Evolutionary conservation across 225 moss, liverwort and hornwort species (phyloP).

Genomic region (Polytrichum formosum): DNA sequence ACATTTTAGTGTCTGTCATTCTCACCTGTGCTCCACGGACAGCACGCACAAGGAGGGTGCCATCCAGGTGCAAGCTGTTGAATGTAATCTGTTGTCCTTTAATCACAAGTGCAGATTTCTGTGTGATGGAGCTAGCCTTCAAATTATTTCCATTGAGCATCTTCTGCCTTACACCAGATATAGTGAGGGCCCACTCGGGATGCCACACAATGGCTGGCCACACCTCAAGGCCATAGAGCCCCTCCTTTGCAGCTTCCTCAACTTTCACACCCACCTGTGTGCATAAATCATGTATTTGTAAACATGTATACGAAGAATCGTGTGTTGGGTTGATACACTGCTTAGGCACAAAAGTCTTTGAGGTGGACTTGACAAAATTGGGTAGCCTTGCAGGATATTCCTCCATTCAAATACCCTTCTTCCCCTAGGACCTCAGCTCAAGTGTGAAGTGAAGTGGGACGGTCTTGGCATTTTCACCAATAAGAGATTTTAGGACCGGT

Average conservation of each 20-base stretch:
- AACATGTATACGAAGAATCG: not conserved
- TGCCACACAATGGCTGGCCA: conserved; percentile 74
- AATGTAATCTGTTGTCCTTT: conserved; percentile 49
- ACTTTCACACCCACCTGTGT: conserved; percentile 51
- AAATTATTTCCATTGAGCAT: conserved; percentile 21
- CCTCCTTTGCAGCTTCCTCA: conserved; percentile 33
- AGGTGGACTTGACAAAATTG: no score
- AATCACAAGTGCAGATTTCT: conserved; percentile 52
- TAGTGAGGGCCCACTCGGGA: conserved; percentile 67
- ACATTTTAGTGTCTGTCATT: not conserved
- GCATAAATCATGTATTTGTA: not conserved
- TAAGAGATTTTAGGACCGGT: no score
- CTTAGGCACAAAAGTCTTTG: no score
- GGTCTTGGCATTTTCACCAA: no score
- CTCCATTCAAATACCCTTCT: no score
- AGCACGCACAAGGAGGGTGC: conserved; percentile 51
- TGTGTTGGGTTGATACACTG: no score
- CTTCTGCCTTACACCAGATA: conserved; percentile 48
- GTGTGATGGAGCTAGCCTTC: conserved; percentile 33
- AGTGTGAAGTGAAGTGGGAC: no score
- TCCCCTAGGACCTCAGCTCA: no score
- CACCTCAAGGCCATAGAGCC: conserved; percentile 50
- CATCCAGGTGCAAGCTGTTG: conserved; percentile 52
- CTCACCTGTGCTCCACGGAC: conserved; percentile 38
- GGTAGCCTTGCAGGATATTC: no score